A percentile compares a stretch with the other conserved stretches of the same genome.
These are phyloP conservation scores for Tolypocladium nubicola DNA, from an alignment of 2,329 filamentous ascomycete genomes.

Conservation along the genomic window DNA sequence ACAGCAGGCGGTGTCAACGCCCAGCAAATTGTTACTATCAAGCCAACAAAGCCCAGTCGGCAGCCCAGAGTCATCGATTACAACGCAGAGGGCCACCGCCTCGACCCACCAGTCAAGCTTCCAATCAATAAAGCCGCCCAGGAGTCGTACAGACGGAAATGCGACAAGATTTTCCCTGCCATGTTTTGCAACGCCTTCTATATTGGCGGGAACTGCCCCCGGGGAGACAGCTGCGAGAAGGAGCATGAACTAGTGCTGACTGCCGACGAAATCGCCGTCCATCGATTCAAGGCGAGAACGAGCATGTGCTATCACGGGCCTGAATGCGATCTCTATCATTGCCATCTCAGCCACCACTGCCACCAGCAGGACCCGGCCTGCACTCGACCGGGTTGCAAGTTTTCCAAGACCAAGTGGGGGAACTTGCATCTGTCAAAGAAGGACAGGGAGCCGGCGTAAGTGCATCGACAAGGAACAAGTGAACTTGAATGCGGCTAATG, in stretches of 20 bases:
- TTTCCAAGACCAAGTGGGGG: neutral
- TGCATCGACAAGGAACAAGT: neutral
- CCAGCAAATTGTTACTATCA: neutral
- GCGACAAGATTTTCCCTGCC: neutral
- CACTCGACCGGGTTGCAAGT: neutral
- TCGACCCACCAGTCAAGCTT: neutral
- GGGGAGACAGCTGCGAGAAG: neutral
- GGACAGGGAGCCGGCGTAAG: neutral
- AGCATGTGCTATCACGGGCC: neutral
- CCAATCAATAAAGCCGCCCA: neutral
- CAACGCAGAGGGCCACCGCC: neutral
- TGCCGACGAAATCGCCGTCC: neutral
- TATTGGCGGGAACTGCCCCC: neutral
- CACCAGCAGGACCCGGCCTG: neutral
- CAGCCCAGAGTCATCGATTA: neutral
- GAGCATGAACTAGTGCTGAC: neutral
- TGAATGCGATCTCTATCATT: neutral
- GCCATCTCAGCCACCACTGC: neutral
- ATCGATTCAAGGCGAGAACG: neutral
- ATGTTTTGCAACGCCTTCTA: neutral
- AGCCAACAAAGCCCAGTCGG: neutral
- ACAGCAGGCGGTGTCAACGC: neutral
- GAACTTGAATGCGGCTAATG: neutral
- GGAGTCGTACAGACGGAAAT: neutral
- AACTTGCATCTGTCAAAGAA: neutral